Evolutionary conservation across 371 early-diverging fungal species (phyloP), one percentile per base, ranked within the genome.

Genomic region (Mortierella sp.): DNA sequence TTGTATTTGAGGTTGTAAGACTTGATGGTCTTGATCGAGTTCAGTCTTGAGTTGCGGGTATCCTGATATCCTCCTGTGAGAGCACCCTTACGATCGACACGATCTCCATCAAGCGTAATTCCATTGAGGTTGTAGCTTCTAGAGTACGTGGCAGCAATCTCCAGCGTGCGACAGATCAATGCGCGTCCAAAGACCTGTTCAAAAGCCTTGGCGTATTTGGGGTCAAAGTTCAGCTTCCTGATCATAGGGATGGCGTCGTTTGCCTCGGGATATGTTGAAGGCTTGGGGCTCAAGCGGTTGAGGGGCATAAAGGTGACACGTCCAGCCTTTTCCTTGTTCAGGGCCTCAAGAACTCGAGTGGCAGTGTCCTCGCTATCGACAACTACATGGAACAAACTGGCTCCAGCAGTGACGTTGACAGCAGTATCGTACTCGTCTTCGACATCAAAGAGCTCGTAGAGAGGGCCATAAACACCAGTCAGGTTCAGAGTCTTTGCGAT

Each of bases 221-320:
- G 77, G 77, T 97, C 94, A 79, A 91, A 98, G 31, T 88, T 84
- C 2, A 99, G 88, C 71, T 94, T 92, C 46, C 90, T 82, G 10
- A 98, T 88, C 89, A 98, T 92, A 3, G 98, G 96, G 54, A 96
- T 92, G n/a, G 95, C 95, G 74, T 98, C 96, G 24, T 90, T 90
- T 11, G 93, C 92, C 4, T 89, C 88, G 0, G 98, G 97, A 57
- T 95, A 96, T 19, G 92, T 91, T 3, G 89, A 78, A 6, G 90
- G 82, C 34, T 89, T 87, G 3, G 93, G 79, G 48, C 91, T 90
- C 70, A 99, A 89, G 1, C 98, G 93, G 80, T 97, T 98, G 55
- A 99, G 89, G 2, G 99, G 99, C 92, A 99, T 98, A 87, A 99
- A 98, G 0, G 99, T 99, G 59, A 98, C 94, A 9, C 99, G 93